A percentile compares a stretch with the other conserved stretches of the same genome.
phyloP scores from a whole-genome alignment of 2,329 filamentous ascomycete genomes.

The Paecilomyces formosus region DNA sequence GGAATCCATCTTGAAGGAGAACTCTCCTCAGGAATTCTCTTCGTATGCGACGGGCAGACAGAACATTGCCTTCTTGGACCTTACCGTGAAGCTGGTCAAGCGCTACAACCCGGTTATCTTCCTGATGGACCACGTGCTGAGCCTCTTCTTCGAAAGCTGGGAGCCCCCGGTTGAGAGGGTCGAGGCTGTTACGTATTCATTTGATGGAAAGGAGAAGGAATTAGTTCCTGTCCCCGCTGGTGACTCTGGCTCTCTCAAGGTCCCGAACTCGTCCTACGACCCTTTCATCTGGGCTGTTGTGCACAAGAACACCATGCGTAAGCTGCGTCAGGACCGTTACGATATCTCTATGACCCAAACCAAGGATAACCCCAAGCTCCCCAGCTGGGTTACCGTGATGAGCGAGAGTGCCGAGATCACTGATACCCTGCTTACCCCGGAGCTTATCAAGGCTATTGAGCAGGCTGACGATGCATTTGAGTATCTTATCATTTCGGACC shows the following conservation, averaged over 20 bases:
- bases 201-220: constrained; percentile 82
- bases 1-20: constrained; percentile 69
- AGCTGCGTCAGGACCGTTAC: constrained; percentile 84
- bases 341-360: constrained; percentile 88
- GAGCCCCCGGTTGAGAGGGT: constrained; percentile 61
- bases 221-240: constrained; percentile 61
- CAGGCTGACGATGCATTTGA: constrained; percentile 74
- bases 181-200: constrained; percentile 74
- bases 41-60: constrained; percentile 86
- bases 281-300: constrained; percentile 92
- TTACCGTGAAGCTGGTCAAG: constrained; percentile 74
- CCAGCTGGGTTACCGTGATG: constrained; percentile 88
- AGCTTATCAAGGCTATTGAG: constrained; percentile 72
- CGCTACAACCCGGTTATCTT: constrained; percentile 72
- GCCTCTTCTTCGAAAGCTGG: constrained; percentile 75
- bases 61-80: constrained; percentile 85
- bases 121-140: constrained; percentile 59
- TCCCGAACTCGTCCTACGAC: constrained; percentile 61
- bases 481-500: constrained; percentile 82
- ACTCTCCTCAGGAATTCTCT: constrained; percentile 75
- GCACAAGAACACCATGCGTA: constrained; percentile 90
- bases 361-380: constrained; percentile 86
- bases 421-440: constrained; percentile 76
- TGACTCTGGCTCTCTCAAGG: constrained; percentile 50
- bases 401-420: constrained; percentile 94